Conservation (phyloP, 2,329 filamentous ascomycete genomes). For the Phaeosphaeriaceae sp. region DNA sequence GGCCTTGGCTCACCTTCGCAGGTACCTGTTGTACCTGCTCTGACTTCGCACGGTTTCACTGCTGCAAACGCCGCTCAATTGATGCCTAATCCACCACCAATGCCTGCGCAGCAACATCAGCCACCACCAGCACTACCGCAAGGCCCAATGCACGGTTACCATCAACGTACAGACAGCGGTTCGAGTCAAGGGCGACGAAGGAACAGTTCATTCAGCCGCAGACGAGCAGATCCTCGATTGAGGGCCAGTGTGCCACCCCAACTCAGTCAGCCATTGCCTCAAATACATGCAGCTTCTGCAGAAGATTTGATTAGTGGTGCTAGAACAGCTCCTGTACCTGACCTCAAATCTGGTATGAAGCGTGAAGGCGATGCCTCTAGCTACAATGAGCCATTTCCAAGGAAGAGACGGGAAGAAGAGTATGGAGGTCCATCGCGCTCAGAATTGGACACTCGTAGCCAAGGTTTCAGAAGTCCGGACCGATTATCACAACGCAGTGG, state of each 20-base stretch:
- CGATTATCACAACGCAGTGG: conserved; percentile 42
- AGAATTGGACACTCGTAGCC: conserved; percentile 36
- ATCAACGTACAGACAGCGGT: conserved; percentile 43
- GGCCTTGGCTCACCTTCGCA: conserved; percentile 41
- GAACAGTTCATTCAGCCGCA: conserved; percentile 43
- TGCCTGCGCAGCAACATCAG: conserved; percentile 35
- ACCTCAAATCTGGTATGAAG: conserved; percentile 36
- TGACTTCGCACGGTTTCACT: conserved; percentile 42
- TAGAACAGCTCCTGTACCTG: conserved; percentile 42
- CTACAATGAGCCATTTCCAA: conserved; percentile 41
- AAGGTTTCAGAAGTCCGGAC: conserved; percentile 42
- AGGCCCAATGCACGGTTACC: conserved; percentile 38
- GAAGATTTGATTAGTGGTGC: conserved; percentile 44
- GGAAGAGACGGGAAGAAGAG: conserved; percentile 40
- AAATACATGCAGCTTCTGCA: conserved; percentile 41
- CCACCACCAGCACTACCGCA: conserved; percentile 31
- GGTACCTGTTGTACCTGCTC: conserved; percentile 30
- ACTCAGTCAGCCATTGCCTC: conserved; percentile 40
- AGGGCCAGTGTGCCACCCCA: conserved; percentile 47
- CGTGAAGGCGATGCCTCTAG: conserved; percentile 33
- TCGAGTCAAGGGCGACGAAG: conserved; percentile 40
- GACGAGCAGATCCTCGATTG: conserved; percentile 39
- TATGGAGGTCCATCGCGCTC: conserved; percentile 21
- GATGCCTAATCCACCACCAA: conserved; percentile 33
- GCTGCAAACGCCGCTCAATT: conserved; percentile 49